Percentiles rank a stretch among this genome's conserved stretches.
Conservation (phyloP, 495 filamentous ascomycete species). For the Annulohypoxylon maeteangense region DNA sequence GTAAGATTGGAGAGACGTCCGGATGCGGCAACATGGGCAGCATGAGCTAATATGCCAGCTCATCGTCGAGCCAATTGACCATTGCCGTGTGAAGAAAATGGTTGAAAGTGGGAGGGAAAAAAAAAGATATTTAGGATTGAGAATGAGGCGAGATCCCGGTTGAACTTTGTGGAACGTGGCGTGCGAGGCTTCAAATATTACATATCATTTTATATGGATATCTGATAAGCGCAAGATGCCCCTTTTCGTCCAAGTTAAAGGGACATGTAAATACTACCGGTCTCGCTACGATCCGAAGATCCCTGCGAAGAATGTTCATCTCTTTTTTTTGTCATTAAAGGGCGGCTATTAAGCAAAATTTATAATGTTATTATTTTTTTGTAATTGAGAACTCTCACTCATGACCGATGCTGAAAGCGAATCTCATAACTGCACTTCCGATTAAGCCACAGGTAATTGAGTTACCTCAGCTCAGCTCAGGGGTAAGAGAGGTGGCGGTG, state of each 20-base stretch:
- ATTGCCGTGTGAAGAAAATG: conserved; percentile 27
- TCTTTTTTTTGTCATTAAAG: too few species aligned
- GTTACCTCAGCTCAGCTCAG: conserved; percentile 4
- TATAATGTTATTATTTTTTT: too few species aligned
- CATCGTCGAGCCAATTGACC: conserved; percentile 39
- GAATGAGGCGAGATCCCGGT: neutral
- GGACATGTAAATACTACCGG: too few species aligned
- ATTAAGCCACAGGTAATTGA: too few species aligned
- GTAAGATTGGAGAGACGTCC: conserved; percentile 36
- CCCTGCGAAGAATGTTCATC: neutral
- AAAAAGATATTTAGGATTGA: neutral
- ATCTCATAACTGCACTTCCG: too few species aligned
- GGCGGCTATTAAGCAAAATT: too few species aligned
- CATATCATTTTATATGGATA: neutral
- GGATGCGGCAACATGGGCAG: conserved; percentile 31
- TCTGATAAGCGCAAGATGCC: neutral
- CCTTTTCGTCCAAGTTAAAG: neutral
- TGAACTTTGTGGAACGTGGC: conserved; percentile 5
- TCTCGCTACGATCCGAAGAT: neutral
- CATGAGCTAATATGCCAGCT: conserved; percentile 36
- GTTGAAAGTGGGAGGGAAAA: conserved; percentile 19
- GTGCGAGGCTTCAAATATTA: neutral
- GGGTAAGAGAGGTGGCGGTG: conserved; percentile 32
- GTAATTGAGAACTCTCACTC: too few species aligned
- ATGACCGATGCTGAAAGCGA: too few species aligned